Evolutionary conservation across 2,329 filamentous ascomycete species (phyloP), one percentile per base, ranked within the genome.

Genomic region (Aspergillus fumigatus): DNA sequence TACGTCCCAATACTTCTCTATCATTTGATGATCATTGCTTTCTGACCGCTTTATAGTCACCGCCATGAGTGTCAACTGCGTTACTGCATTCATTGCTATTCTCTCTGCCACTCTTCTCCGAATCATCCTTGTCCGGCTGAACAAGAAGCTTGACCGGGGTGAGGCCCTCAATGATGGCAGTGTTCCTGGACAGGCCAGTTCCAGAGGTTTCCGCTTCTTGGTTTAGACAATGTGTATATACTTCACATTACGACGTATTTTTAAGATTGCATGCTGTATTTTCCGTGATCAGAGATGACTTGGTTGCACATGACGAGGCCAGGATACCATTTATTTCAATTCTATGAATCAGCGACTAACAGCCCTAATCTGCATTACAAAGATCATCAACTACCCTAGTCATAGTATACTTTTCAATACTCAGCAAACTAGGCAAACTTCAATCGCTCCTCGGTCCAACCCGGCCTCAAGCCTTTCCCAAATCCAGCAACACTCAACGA

Each of bases 51-150:
- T 21, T n/a, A 1, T 67, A 73, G 78, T 82, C 4, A 75, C 84
- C 17, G 86, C 88, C 3, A 86, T 91, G 75, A 78, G 79, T 5
- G 86, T 90, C 51, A 89, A 90, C 70, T 88, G 85, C 63, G 80
- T 78, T 1, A 88, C 85, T 19, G 81, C 83, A 0, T 80, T 84
- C 23, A 68, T 90, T 48, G 84, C 87, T 1, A 86, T 91, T 48
- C 63, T 83, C 26, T 80, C 84, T 57, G 87, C 88, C 0, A 83
- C 83, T 0, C 70, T 84, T 2, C 75, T 92, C 63, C 77, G 87
- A 9, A 76, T 85, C 38, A 82, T 89, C 41, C 77, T 92, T 26
- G 79, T 81, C 14, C 76, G 82, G 47, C 68, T 90, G 64, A 92
- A 92, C 66, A 85, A 81, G 76, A 89, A 85, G 71, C 76, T 92